phyloP scores from a whole-genome alignment of 169 alveolate species.

The Babesia sp. region DNA sequence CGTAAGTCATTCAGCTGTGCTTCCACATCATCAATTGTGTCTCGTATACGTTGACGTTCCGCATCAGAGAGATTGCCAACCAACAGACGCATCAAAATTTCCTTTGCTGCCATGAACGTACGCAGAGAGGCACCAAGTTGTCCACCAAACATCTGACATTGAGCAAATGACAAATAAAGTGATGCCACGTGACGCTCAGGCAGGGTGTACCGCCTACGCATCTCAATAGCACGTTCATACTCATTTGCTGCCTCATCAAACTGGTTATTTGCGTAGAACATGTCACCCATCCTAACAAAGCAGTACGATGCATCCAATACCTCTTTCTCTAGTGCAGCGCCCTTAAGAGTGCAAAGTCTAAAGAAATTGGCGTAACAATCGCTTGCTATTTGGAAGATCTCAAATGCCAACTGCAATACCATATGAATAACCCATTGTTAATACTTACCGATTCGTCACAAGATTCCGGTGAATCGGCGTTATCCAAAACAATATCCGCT shows the following conservation, averaged over 20 bases:
- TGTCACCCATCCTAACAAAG: slow-evolving; percentile 62
- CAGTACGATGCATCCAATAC: slow-evolving; percentile 69
- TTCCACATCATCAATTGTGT: slow-evolving; percentile 57
- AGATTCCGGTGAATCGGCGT: slow-evolving; percentile 31
- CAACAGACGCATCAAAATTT: slow-evolving; percentile 23
- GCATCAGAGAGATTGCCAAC: slow-evolving; percentile 24
- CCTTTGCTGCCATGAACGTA: slow-evolving; percentile 26
- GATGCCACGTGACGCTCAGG: slow-evolving; percentile 45
- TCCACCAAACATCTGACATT: slow-evolving; percentile 64
- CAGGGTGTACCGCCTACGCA: slow-evolving; percentile 43
- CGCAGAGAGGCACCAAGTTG: slow-evolving; percentile 36
- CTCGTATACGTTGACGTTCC: slow-evolving; percentile 16
- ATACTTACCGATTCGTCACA: slow-evolving; percentile 44
- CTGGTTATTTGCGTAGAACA: slow-evolving; percentile 59
- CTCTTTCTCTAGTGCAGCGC: slow-evolving; percentile 34
- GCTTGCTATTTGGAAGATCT: slow-evolving; percentile 49
- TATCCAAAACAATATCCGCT: slow-evolving; percentile 45
- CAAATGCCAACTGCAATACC: slow-evolving; percentile 55
- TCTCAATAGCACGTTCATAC: slow-evolving; percentile 51
- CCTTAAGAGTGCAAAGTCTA: background rate
- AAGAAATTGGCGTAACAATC: slow-evolving; percentile 37
- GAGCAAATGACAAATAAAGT: slow-evolving; percentile 65
- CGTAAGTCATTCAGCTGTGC: slow-evolving; percentile 53
- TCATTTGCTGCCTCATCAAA: slow-evolving; percentile 60
- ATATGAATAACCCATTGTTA: background rate